Evolutionary conservation across 1,284 basidiomycete genomes (phyloP), one percentile per base, ranked within the genome.

Genomic region (Cryptococcus sp.): DNA sequence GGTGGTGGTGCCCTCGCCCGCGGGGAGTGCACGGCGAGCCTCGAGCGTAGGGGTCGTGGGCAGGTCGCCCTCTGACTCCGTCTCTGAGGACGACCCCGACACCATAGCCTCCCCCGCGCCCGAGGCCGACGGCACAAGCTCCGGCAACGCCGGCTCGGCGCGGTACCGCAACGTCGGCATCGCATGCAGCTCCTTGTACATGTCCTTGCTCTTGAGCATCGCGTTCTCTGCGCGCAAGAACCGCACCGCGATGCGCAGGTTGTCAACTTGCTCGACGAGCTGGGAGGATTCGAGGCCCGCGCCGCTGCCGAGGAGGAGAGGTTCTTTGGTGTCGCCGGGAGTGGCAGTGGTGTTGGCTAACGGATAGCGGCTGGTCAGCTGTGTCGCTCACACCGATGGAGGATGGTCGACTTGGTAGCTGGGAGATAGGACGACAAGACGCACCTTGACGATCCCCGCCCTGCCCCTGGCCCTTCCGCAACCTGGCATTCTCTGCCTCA

Each of bases 181-280:
- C 3, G 84, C 74, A 60, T 88, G 83, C 55, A 98, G 85, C 66
- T 92, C 88, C 55, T 83, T 82, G 62, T 94, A 83, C 0, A 97
- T 80, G 68, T 92, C 90, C 70, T 89, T 87, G 2, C 91, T 88
- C 71, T 90, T 94, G 73, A 98, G 84, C 71, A 89, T 89, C 1
- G 89, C 84, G 74, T 98, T 98, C 76, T 98, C 95, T 38, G 82
- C 85, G 18, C 93, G 85, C 28, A 98, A 80, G 83, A 89, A 95
- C 28, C 89, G 85, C 24, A 98, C 84, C 0, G 91, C 91, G 2
- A 87, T 86, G 44, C 90, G 87, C 18, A 98, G 82, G n/a, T 87
- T 87, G 52, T 95, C 90, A 66, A 98, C 84, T 83, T 92, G 89
- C 73, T 93, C 89, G 23, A 91, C 76, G 7, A 94, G 82, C 72